Conservation (phyloP, 139 green algal genomes). For the Yamagishiella unicocca region DNA sequence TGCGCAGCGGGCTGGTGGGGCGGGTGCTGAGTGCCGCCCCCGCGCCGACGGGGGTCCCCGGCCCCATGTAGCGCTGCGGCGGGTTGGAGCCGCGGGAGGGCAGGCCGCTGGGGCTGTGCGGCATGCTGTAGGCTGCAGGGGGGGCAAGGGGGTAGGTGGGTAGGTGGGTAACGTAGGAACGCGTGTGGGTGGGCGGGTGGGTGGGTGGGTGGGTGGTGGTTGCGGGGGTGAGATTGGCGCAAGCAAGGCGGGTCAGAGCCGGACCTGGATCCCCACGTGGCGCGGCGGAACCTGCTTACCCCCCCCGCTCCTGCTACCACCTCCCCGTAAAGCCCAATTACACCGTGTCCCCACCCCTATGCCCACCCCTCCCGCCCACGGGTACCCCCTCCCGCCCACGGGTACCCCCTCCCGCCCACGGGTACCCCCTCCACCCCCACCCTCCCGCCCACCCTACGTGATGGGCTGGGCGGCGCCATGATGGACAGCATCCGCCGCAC, state of each 20-base stretch:
- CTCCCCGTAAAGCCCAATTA: too few species aligned
- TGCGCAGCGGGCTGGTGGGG: background rate
- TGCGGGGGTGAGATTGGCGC: too few species aligned
- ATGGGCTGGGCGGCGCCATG: slow-evolving; percentile 1
- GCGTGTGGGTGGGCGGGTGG: too few species aligned
- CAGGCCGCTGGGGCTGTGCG: background rate
- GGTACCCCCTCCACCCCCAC: background rate
- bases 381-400: background rate
- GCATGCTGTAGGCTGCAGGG: too few species aligned
- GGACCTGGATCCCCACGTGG: too few species aligned
- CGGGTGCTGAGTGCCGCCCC: background rate
- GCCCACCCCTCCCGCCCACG: background rate
- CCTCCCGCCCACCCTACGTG: background rate
- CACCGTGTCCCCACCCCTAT: background rate
- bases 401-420: background rate
- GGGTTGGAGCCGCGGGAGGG: background rate
- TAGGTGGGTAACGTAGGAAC: too few species aligned
- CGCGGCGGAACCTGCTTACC: too few species aligned
- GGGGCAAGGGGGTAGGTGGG: too few species aligned
- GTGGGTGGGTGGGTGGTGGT: too few species aligned
- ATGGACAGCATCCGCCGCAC: slow-evolving; percentile 21
- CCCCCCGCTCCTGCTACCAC: too few species aligned
- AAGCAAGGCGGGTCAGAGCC: too few species aligned
- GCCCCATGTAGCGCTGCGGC: background rate
- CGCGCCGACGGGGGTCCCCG: background rate